Percentiles rank a stretch among this genome's conserved stretches.
phyloP scores from a whole-genome alignment of 2,329 filamentous ascomycete genomes.

The Phaeosphaeriaceae sp. region DNA sequence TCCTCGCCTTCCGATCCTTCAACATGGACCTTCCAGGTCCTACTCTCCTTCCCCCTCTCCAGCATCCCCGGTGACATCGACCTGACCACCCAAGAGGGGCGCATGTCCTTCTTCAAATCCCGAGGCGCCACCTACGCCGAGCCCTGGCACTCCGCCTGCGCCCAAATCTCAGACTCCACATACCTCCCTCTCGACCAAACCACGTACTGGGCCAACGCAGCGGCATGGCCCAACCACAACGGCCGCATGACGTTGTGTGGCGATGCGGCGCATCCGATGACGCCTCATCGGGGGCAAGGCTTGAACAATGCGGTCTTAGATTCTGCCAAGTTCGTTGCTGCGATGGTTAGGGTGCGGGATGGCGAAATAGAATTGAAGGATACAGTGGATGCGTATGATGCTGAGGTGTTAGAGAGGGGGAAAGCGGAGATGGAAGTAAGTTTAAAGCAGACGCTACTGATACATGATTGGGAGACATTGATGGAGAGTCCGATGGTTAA shows the following conservation, averaged over 20 bases:
- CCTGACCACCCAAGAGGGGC: constrained; percentile 18
- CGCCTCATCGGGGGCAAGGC: constrained; percentile 45
- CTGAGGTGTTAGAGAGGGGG: constrained; percentile 50
- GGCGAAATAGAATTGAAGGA: constrained; percentile 9
- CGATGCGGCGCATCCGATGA: constrained; percentile 50
- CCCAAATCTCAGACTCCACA: constrained; percentile 27
- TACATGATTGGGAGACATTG: constrained; percentile 51
- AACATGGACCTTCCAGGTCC: constrained; percentile 43
- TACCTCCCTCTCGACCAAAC: constrained; percentile 36
- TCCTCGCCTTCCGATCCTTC: constrained; percentile 25
- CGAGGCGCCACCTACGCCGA: constrained; percentile 34
- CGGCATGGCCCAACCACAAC: constrained; percentile 39
- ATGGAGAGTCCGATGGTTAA: constrained; percentile 37
- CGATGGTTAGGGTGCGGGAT: constrained; percentile 13
- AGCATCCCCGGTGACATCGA: constrained; percentile 19
- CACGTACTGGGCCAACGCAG: constrained; percentile 38
- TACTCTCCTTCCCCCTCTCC: constrained; percentile 30
- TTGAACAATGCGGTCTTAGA: constrained; percentile 46
- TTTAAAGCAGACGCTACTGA: constrained; percentile 54
- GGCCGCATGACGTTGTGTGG: constrained; percentile 45
- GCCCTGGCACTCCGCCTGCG: constrained; percentile 37
- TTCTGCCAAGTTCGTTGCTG: constrained; percentile 29
- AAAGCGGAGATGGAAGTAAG: constrained; percentile 55
- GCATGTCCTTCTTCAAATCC: constrained; percentile 30
- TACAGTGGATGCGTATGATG: constrained; percentile 37